These are phyloP conservation scores for Podospora pseudopauciseta DNA, from an alignment of 495 filamentous ascomycete genomes.

Conservation along the genomic window DNA sequence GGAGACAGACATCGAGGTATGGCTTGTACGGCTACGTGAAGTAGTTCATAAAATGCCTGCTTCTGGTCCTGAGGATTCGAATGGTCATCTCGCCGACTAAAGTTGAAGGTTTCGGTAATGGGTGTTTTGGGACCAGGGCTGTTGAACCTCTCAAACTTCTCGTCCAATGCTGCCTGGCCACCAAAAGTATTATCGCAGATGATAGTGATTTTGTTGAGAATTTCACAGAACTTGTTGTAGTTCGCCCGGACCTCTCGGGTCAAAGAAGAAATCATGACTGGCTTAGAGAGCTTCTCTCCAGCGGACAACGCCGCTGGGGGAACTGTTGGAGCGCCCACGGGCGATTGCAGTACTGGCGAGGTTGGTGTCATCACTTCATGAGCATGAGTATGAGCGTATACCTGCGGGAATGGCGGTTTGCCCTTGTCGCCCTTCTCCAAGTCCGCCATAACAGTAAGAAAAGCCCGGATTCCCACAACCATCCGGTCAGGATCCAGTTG, in stretches of 20 bases:
- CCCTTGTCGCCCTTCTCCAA: conserved; percentile 80
- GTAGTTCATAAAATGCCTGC: conserved; percentile 90
- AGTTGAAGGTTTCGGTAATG: conserved; percentile 89
- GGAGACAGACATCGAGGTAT: conserved; percentile 87
- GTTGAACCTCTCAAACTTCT: conserved; percentile 90
- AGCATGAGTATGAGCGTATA: conserved; percentile 42
- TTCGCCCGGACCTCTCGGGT: conserved; percentile 74
- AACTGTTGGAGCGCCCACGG: conserved; percentile 30
- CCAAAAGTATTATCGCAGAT: conserved; percentile 96
- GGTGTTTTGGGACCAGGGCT: conserved; percentile 86
- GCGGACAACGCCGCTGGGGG: conserved; percentile 28
- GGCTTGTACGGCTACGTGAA: conserved; percentile 94
- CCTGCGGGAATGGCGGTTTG: conserved; percentile 75
- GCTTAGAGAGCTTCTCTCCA: conserved; percentile 63
- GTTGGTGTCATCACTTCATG: conserved; percentile 48
- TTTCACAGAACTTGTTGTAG: conserved; percentile 87
- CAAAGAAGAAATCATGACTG: conserved; percentile 69
- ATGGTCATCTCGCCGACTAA: conserved; percentile 76
- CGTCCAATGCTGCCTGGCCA: conserved; percentile 89
- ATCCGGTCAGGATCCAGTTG: conserved; percentile 94
- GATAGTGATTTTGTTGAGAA: conserved; percentile 90
- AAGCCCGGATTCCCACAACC: conserved; percentile 91
- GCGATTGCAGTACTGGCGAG: conserved; percentile 52
- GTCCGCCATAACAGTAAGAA: conserved; percentile 87
- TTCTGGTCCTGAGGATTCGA: conserved; percentile 71